Conservation (phyloP, 1,284 basidiomycete genomes). For the Cutaneotrichosporon mucoides region DNA sequence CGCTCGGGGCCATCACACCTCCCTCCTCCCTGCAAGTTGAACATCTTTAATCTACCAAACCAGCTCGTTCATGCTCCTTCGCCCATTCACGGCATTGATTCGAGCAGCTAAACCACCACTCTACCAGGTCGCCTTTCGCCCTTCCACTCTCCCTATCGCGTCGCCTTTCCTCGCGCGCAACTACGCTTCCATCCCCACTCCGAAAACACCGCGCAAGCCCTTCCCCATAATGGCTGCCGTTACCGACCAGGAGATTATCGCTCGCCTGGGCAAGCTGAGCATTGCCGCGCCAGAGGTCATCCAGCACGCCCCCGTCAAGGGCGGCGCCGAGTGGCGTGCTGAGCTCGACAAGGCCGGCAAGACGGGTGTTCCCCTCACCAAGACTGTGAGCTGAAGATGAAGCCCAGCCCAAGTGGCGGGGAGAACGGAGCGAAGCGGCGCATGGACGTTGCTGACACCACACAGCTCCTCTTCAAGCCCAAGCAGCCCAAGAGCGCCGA, state of each 20-base stretch:
- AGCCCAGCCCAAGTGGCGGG: no score
- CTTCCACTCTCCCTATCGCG: not conserved
- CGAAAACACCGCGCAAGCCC: constrained; percentile 10
- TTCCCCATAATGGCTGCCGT: constrained; percentile 61
- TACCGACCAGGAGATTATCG: constrained; percentile 64
- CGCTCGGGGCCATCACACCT: no score
- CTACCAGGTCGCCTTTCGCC: not conserved
- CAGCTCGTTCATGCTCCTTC: constrained; percentile 15
- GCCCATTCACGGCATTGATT: constrained; percentile 17
- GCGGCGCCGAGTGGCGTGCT: constrained; percentile 44
- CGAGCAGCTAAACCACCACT: constrained; percentile 12
- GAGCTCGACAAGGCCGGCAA: constrained; percentile 41
- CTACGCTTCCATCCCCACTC: constrained; percentile 2
- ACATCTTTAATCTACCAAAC: no score
- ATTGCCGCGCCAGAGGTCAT: constrained; percentile 40
- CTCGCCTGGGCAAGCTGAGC: constrained; percentile 37
- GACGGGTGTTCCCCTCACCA: constrained; percentile 34
- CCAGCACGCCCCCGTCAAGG: constrained; percentile 42
- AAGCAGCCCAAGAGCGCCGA: constrained; percentile 77
- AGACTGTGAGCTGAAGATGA: constrained; percentile 44
- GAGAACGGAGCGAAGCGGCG: not conserved
- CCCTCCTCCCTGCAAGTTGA: no score
- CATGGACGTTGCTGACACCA: not conserved
- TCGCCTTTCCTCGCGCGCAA: not conserved
- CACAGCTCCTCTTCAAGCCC: constrained; percentile 50